Base-by-base conservation (phyloP, 1,284 basidiomycete genomes). In the Moesziomyces sp. region DNA sequence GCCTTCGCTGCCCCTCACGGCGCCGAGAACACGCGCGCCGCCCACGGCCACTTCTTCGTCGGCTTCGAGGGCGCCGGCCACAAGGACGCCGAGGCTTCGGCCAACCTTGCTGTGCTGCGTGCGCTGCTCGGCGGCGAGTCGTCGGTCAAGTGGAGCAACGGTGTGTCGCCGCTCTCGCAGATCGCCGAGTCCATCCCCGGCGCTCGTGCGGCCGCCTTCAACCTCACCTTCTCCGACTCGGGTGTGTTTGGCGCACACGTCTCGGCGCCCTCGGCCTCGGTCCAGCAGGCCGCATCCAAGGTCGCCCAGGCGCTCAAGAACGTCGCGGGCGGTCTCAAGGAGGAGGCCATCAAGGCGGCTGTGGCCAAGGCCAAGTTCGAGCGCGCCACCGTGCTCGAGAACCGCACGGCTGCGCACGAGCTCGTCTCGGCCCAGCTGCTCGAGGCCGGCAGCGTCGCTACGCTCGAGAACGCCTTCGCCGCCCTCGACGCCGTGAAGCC, bases 281-380 rank as follows among this genome's bases (percentile, higher is more conserved):
- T 82, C 16, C 51, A 61, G 44, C 65, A 75, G 34, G 82, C 81
- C 19, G 77, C 77, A 40, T 58, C 58, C 66, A 58, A 69, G 53
- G 77, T 77, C 11, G 60, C 59, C 11, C 53, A 77, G 55, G 80
- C 79, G 1, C 58, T 84, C 63, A 77, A 81, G 66, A 62, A 76
- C 46, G 66, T 78, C 26, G 80, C 81, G 18, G 61, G 63, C 19
- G 72, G 78, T 30, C 48, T 77, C 30, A 69, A 65, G 54, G 63
- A 78, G 19, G 79, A 84, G 40, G 54, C 76, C 44, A 59, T 79
- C 58, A 38, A 61, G 46, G 63, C 65, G 18, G 82, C 82, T 21
- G 67, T 80, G 46, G 81, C 80, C 46, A 80, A 80, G 67, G 81
- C 81, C 61, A 84, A 82, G 57, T 84, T 82, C 52, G 72, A 76